Percentiles rank a stretch among this genome's conserved stretches.
These are phyloP conservation scores for Saccharomycopsis sp. DNA, from an alignment of 805 yeast species.

Conservation along the genomic window DNA sequence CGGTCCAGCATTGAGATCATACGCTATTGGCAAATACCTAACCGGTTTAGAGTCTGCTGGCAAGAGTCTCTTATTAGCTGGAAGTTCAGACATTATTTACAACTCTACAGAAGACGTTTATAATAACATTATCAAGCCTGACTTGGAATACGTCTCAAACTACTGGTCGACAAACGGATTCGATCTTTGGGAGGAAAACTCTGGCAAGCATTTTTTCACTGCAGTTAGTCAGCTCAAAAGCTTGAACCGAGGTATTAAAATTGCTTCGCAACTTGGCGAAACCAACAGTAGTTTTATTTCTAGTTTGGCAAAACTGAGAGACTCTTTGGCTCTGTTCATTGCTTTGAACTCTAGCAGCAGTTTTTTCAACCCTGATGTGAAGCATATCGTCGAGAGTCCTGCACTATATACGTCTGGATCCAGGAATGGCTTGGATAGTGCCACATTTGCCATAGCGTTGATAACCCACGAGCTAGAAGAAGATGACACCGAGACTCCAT, in stretches of 20 bases:
- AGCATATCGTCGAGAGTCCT: constrained; percentile 71
- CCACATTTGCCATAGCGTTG: constrained; percentile 43
- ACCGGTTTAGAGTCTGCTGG: constrained; percentile 9
- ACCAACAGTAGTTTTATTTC: constrained; percentile 11
- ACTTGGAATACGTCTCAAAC: constrained; percentile 52
- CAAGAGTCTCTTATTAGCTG: constrained; percentile 31
- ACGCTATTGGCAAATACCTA: constrained; percentile 38
- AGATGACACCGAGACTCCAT: constrained; percentile 44
- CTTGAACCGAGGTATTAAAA: constrained; percentile 41
- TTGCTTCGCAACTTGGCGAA: constrained; percentile 2
- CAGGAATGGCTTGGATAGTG: constrained; percentile 75
- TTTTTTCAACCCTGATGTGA: constrained; percentile 33
- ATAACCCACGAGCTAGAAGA: constrained; percentile 41
- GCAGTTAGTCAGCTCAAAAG: constrained; percentile 68
- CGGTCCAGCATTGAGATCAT: constrained; percentile 66
- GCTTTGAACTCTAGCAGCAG: constrained; percentile 24
- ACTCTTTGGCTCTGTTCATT: constrained; percentile 3
- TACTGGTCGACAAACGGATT: constrained; percentile 66
- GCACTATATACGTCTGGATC: constrained; percentile 26
- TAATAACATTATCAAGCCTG: constrained; percentile 53
- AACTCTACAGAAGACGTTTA: constrained; percentile 34
- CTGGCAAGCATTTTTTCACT: constrained; percentile 74
- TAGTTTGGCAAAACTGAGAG: neutral
- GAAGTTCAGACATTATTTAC: constrained; percentile 25
- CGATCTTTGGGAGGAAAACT: constrained; percentile 90